A percentile compares a stretch with the other conserved stretches of the same genome.
Evolutionary conservation across 768 basidiomycete species (phyloP).

Genomic region (Myochromella boudieri): DNA sequence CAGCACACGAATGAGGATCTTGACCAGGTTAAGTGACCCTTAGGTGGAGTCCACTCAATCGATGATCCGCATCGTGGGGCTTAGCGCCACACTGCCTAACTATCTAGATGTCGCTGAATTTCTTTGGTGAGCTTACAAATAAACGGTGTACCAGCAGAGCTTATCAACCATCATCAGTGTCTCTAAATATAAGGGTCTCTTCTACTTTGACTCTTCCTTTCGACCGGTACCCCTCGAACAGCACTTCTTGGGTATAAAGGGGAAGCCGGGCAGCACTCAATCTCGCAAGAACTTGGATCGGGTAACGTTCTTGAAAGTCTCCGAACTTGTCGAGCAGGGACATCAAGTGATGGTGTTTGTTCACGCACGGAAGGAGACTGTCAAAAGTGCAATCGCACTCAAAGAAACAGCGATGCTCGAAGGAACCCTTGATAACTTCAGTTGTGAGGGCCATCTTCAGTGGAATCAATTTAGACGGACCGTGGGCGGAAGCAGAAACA

Average conservation of each 20-base stretch:
- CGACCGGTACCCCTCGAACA: slow-evolving; percentile 95
- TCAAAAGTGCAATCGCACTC: slow-evolving; percentile 82
- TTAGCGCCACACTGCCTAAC: slow-evolving; percentile 96
- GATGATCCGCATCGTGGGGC: slow-evolving; percentile 91
- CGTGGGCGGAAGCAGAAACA: slow-evolving; percentile 82
- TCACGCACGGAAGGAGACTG: slow-evolving; percentile 97
- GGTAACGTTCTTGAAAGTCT: slow-evolving; percentile 89
- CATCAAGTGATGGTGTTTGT: slow-evolving; percentile 99
- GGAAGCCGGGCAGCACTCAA: slow-evolving; percentile 73
- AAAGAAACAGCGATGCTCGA: slow-evolving; percentile 75
- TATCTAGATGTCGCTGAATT: slow-evolving; percentile 97
- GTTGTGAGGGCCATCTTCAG: slow-evolving; percentile 77
- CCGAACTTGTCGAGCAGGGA: slow-evolving; percentile 82
- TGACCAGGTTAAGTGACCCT: too few species aligned
- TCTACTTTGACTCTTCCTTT: slow-evolving; percentile 98
- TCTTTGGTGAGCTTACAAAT: slow-evolving; percentile 56
- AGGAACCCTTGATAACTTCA: slow-evolving; percentile 75
- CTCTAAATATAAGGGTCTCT: slow-evolving; percentile 81
- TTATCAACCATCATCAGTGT: slow-evolving; percentile 52
- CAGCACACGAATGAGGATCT: not conserved
- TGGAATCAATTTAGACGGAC: slow-evolving; percentile 75
- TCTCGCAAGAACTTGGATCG: slow-evolving; percentile 86
- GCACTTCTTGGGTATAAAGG: slow-evolving; percentile 92
- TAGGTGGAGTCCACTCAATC: slow-evolving; percentile 97
- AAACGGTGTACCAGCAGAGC: not conserved